Evolutionary conservation across 805 yeast species (phyloP), one percentile per base, ranked within the genome.

Genomic region (Wickerhamiella azymoides): DNA sequence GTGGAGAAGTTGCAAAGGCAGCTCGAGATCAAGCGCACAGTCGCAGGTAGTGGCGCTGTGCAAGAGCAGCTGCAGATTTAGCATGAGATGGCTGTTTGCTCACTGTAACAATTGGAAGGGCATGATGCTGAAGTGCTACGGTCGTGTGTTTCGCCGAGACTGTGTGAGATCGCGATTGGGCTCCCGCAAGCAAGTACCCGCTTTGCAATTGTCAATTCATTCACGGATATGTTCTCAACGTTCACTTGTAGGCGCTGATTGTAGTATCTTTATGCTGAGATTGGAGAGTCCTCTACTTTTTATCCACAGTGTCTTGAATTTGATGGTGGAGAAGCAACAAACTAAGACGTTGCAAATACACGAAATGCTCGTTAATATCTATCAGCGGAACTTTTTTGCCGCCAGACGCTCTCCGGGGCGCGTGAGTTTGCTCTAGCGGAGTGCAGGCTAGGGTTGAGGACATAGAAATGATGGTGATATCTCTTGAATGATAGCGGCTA

Each of bases 171-270:
- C 85, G 57, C 71, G 98, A 56, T 68, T 92, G 40, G 79, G 80
- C 40, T 89, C 96, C 2, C 74, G 98, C 56, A 76, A 89, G 98
- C 57, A 79, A 89, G 62, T 92, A 98, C 62, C 98, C 98, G 0
- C 70, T 77, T 42, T 92, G 98, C 70, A 89, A 89, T 65, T 77
- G 80, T 55, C 95, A 88, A 40, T 92, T 88, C 62, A 79, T 93
- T 40, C 72, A 79, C 13, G 83, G 80, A 57, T 98, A 92, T 62
- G 64, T 89, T 49, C 66, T 92, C 51, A 65, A 78, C 2, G 79
- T 92, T 44, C 97, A 89, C 68, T 66, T 92, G 59, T 89, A 68
- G 24, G 24, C 4, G 7, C 7, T 21, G 24, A 21, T 21, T 21
- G 27, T 14, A 26, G 17, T 36, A 36, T 36, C 18, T 36, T 36